Evolutionary conservation across 2,329 filamentous ascomycete genomes (phyloP).

Genomic region (Diplodia intermedia): DNA sequence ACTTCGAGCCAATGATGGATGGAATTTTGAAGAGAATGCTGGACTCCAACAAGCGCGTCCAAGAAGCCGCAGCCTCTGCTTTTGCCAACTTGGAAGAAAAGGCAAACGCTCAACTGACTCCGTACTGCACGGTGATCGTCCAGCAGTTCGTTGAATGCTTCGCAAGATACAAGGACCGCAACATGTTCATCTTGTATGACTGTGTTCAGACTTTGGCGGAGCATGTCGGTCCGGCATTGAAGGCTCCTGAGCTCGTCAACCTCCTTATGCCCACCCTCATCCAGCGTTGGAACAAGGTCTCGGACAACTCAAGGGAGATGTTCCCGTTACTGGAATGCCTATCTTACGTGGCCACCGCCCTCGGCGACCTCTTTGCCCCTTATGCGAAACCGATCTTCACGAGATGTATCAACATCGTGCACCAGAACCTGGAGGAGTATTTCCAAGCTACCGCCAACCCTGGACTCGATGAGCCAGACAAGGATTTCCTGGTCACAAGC

Average conservation of each 20-base stretch:
- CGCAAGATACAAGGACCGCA: conserved; percentile 93
- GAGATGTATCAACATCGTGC: conserved; percentile 89
- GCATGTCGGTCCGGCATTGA: conserved; percentile 81
- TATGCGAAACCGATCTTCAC: conserved; percentile 87
- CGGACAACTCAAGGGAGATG: conserved; percentile 88
- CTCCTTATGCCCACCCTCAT: conserved; percentile 94
- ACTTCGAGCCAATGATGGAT: conserved; percentile 96
- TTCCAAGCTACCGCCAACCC: conserved; percentile 72
- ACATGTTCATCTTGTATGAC: conserved; percentile 99
- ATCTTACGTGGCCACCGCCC: conserved; percentile 88
- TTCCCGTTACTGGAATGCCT: conserved; percentile 96
- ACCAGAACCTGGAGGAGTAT: conserved; percentile 85
- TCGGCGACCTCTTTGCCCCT: conserved; percentile 80
- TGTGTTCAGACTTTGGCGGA: conserved; percentile 97
- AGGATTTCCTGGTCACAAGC: conserved; percentile 96
- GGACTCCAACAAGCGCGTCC: conserved; percentile 96
- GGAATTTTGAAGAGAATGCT: conserved; percentile 94
- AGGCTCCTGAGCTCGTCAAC: conserved; percentile 79
- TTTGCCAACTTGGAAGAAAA: conserved; percentile 97
- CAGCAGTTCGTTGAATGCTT: conserved; percentile 94
- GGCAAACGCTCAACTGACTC: conserved; percentile 77
- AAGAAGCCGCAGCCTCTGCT: conserved; percentile 93
- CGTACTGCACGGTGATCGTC: conserved; percentile 89
- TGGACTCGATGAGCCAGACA: conserved; percentile 80
- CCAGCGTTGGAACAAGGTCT: conserved; percentile 82